Evolutionary conservation across 345 rosid genomes (phyloP).

Genomic region (Gossypium rotundifolium): DNA sequence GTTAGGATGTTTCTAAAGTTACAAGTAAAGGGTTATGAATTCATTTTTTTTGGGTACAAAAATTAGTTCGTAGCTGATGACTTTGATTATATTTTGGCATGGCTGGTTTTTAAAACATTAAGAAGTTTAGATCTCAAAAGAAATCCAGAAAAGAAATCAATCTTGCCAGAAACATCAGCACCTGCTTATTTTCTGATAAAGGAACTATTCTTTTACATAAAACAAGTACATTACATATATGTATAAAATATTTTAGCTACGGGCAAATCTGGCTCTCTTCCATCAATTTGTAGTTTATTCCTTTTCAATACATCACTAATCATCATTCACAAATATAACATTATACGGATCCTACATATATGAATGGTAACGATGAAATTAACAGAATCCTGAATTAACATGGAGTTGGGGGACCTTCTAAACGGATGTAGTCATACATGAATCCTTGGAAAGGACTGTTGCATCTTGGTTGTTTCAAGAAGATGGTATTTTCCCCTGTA

Average conservation of each 20-base stretch:
- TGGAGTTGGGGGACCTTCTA: slow-evolving; percentile 56
- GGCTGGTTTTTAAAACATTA: background rate
- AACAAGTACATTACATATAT: background rate
- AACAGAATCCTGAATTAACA: background rate
- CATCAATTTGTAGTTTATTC: background rate
- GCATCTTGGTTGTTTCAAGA: slow-evolving; percentile 65
- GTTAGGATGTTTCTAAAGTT: too few relatives aligned
- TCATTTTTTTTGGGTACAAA: too few relatives aligned
- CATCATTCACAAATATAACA: background rate
- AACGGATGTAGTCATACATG: slow-evolving; percentile 84
- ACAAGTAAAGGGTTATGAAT: too few relatives aligned
- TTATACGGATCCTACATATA: background rate
- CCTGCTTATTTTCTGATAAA: background rate
- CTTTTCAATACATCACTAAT: background rate
- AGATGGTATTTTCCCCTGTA: slow-evolving; percentile 69
- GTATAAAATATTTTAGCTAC: background rate
- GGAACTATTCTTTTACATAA: background rate
- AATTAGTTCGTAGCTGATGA: background rate
- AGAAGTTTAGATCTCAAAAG: background rate
- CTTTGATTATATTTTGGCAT: background rate
- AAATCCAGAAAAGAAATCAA: background rate
- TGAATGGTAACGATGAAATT: background rate
- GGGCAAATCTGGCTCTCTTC: background rate
- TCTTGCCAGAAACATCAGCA: background rate
- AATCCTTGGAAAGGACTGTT: slow-evolving; percentile 63